Percentiles rank a stretch among this genome's conserved stretches.
phyloP scores from a whole-genome alignment of 2,329 filamentous ascomycete genomes.

The Pezicula carpinea region DNA sequence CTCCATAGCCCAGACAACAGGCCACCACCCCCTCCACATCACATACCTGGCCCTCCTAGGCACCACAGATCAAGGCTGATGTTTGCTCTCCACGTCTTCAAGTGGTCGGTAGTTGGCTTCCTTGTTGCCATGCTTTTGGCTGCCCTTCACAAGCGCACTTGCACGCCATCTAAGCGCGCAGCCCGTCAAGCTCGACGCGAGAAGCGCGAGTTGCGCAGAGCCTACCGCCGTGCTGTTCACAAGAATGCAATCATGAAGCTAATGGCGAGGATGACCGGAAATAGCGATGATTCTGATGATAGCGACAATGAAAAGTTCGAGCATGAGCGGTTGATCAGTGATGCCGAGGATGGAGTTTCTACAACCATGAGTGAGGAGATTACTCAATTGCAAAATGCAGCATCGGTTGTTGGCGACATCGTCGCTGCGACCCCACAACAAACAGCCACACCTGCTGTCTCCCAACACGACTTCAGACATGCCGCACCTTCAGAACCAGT shows the following conservation, averaged over 20 bases:
- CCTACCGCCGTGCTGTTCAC: slow-evolving; percentile 14
- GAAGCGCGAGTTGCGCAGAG: slow-evolving; percentile 14
- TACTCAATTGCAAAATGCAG: slow-evolving; percentile 17
- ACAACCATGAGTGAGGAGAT: slow-evolving; percentile 21
- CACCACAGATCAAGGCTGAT: background rate
- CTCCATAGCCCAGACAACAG: background rate
- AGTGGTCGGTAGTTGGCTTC: slow-evolving; percentile 18
- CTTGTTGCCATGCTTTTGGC: slow-evolving; percentile 18
- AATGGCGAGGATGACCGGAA: slow-evolving; percentile 9
- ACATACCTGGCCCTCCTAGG: background rate
- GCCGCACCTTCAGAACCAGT: background rate
- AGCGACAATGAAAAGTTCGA: slow-evolving; percentile 18
- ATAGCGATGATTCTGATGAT: slow-evolving; percentile 8
- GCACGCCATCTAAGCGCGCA: slow-evolving; percentile 10
- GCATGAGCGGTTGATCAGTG: slow-evolving; percentile 7
- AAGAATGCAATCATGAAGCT: slow-evolving; percentile 14
- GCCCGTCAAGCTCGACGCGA: slow-evolving; percentile 12
- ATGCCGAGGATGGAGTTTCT: slow-evolving; percentile 17
- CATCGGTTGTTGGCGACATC: slow-evolving; percentile 19
- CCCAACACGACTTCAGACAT: background rate
- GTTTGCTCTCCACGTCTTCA: slow-evolving; percentile 13
- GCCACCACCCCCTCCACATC: background rate
- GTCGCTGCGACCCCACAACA: slow-evolving; percentile 8
- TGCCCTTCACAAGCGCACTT: slow-evolving; percentile 17
- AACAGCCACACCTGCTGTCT: background rate